These are phyloP conservation scores for Eimeria brunetti DNA, from an alignment of 169 alveolate species.

Conservation along the genomic window DNA sequence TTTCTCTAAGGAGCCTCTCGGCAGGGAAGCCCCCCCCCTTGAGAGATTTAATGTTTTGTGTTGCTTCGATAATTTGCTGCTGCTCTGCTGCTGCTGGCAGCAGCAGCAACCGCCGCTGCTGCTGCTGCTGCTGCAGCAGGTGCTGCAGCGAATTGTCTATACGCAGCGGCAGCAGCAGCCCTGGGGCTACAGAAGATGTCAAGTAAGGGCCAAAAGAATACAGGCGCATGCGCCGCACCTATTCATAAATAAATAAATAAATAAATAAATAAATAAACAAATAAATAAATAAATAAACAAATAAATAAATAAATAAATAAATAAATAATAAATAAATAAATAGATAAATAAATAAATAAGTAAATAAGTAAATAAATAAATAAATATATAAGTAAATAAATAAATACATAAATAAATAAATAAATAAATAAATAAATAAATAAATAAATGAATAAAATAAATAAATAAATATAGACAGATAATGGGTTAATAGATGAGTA, in stretches of 20 bases:
- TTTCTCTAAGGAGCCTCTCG: constrained; percentile 11
- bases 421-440: too few species aligned
- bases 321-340: too few species aligned
- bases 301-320: too few species aligned
- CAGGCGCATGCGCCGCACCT: constrained; percentile 38
- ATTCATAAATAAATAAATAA: neutral
- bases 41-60: neutral
- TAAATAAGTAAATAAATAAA: too few species aligned
- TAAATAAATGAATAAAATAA: too few species aligned
- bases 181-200: constrained; percentile 9
- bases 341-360: too few species aligned
- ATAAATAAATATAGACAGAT: neutral
- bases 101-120: constrained; percentile 17
- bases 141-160: neutral
- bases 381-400: too few species aligned
- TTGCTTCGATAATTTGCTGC: neutral
- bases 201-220: constrained; percentile 44
- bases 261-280: too few species aligned
- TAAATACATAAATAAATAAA: too few species aligned
- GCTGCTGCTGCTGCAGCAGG: neutral
- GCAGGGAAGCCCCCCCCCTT: constrained; percentile 50
- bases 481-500: too few species aligned
- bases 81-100: constrained; percentile 4
- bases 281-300: too few species aligned
- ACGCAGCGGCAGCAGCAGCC: neutral